Evolutionary conservation across 1,284 basidiomycete species (phyloP).

Genomic region (Puccinia triticina): DNA sequence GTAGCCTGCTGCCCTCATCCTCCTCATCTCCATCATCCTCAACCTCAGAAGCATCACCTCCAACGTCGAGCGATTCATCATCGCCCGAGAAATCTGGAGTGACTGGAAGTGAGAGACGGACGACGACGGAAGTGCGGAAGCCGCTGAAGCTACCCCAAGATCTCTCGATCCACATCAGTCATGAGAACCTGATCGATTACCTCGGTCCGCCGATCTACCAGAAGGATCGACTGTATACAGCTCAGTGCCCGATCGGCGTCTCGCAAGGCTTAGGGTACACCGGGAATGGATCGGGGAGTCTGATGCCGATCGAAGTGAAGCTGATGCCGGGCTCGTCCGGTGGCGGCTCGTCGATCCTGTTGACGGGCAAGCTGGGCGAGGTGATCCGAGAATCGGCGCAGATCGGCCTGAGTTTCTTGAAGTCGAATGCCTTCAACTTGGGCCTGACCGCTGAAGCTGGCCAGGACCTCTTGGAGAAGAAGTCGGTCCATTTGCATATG

Average conservation of each 20-base stretch:
- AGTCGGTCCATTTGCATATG: slow-evolving; percentile 91
- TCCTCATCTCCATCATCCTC: slow-evolving; percentile 51
- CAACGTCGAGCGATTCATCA: slow-evolving; percentile 50
- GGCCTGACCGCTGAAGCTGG: slow-evolving; percentile 77
- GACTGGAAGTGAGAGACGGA: slow-evolving; percentile 58
- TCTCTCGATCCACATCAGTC: slow-evolving; percentile 79
- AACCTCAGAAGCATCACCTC: slow-evolving; percentile 59
- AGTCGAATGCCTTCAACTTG: slow-evolving; percentile 81
- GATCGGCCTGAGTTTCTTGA: slow-evolving; percentile 90
- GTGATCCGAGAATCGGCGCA: slow-evolving; percentile 95
- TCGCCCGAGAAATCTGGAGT: slow-evolving; percentile 62
- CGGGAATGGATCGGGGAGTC: slow-evolving; percentile 91
- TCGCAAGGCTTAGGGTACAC: slow-evolving; percentile 92
- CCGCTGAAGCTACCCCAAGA: slow-evolving; percentile 79
- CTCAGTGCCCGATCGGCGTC: slow-evolving; percentile 83
- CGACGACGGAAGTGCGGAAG: slow-evolving; percentile 77
- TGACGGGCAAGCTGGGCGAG: slow-evolving; percentile 96
- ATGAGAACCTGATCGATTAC: slow-evolving; percentile 89
- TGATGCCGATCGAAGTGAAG: slow-evolving; percentile 95
- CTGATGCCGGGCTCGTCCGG: slow-evolving; percentile 82
- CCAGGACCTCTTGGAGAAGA: slow-evolving; percentile 74
- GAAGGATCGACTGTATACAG: slow-evolving; percentile 86
- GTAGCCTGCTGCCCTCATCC: slow-evolving; percentile 55
- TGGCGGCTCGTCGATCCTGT: slow-evolving; percentile 75
- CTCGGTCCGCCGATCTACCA: slow-evolving; percentile 94